Percentiles rank a stretch among this genome's conserved stretches.
These are phyloP conservation scores for Botrytis cinerea DNA, from an alignment of 2,329 filamentous ascomycete genomes.

Conservation along the genomic window DNA sequence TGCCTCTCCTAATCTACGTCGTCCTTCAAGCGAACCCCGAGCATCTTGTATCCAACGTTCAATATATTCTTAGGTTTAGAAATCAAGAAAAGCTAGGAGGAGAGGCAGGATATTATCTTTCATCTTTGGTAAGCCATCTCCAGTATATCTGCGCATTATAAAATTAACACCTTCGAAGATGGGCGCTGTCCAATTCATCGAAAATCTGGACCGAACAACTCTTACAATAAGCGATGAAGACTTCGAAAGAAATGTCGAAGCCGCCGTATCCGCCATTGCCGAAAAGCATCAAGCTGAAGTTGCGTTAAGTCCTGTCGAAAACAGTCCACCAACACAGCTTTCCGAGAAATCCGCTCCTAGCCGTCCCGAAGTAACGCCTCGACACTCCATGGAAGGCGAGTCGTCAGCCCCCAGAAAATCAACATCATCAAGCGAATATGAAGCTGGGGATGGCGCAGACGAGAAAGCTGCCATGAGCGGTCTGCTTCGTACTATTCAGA, in stretches of 20 bases:
- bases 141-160: conserved; percentile 2
- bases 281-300: conserved; percentile 74
- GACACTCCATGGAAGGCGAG: conserved; percentile 61
- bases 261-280: conserved; percentile 90
- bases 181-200: conserved; percentile 95
- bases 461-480: conserved; percentile 82
- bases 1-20: conserved; percentile 92
- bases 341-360: conserved; percentile 52
- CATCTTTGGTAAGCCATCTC: conserved; percentile 68
- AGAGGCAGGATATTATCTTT: conserved; percentile 98
- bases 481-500: conserved; percentile 85
- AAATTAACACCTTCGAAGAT: conserved; percentile 52
- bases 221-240: conserved; percentile 93
- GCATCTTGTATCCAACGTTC: conserved; percentile 93
- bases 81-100: conserved; percentile 97
- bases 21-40: conserved; percentile 93
- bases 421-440: conserved; percentile 55
- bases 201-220: conserved; percentile 91
- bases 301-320: conserved; percentile 38
- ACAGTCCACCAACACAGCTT: conserved; percentile 42
- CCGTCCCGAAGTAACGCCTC: conserved; percentile 58
- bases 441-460: conserved; percentile 56
- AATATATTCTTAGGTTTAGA: conserved; percentile 95
- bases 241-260: conserved; percentile 95
- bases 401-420: conserved; percentile 58